Evolutionary conservation across 495 filamentous ascomycete genomes (phyloP).

Genomic region (Glonium stellatum): DNA sequence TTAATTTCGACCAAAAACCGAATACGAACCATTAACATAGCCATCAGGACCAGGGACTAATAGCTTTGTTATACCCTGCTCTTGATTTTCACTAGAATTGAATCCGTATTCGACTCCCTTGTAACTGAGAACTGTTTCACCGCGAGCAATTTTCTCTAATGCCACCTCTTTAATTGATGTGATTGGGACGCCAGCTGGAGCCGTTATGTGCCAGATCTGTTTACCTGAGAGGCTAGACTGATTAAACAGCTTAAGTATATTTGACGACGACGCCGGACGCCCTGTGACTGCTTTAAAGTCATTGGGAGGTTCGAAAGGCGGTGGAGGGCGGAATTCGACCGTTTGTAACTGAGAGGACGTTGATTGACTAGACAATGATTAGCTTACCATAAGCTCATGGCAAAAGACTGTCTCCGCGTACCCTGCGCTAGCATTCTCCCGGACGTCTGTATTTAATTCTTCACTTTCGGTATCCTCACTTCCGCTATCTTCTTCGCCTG

Average conservation of each 20-base stretch:
- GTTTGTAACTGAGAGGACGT: slow-evolving; percentile 10
- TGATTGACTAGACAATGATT: slow-evolving; percentile 7
- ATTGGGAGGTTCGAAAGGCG: slow-evolving; percentile 35
- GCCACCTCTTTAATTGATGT: slow-evolving; percentile 38
- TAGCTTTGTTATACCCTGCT: slow-evolving; percentile 34
- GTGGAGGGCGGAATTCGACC: slow-evolving; percentile 35
- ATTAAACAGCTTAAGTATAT: slow-evolving; percentile 20
- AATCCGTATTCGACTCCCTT: slow-evolving; percentile 45
- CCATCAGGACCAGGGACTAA: slow-evolving; percentile 25
- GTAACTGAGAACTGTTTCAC: slow-evolving; percentile 34
- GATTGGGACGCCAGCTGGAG: slow-evolving; percentile 43
- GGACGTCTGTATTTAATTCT: slow-evolving; percentile 8
- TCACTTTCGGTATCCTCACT: slow-evolving; percentile 4
- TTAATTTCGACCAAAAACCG: background rate
- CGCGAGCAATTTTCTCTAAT: slow-evolving; percentile 30
- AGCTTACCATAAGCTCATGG: background rate
- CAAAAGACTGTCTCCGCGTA: background rate
- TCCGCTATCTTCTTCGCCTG: slow-evolving; percentile 16
- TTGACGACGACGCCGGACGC: slow-evolving; percentile 15
- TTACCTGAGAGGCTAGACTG: slow-evolving; percentile 39
- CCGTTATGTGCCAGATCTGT: slow-evolving; percentile 52
- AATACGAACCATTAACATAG: slow-evolving; percentile 15
- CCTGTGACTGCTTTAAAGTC: slow-evolving; percentile 33
- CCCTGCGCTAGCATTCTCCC: background rate
- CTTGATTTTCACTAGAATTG: slow-evolving; percentile 33